A percentile compares a stretch with the other conserved stretches of the same genome.
Evolutionary conservation across 345 rosid genomes (phyloP).

Genomic region (Hibiscus syriacus): DNA sequence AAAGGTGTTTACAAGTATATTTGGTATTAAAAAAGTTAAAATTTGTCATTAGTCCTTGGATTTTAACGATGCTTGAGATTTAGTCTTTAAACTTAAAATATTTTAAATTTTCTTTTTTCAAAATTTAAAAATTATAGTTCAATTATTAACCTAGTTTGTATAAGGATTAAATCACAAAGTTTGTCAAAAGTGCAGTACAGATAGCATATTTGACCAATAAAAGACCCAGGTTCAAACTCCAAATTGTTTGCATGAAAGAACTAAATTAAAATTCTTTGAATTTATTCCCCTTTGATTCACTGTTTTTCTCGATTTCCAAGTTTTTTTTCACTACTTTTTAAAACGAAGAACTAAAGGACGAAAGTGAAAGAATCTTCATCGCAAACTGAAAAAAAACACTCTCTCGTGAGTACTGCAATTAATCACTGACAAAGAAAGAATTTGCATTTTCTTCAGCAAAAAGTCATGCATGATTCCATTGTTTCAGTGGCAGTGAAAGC

Average conservation of each 20-base stretch:
- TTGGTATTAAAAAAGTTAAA: no score
- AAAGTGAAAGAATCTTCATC: constrained; percentile 13
- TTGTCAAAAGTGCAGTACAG: no score
- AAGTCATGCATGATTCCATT: neutral
- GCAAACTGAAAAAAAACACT: neutral
- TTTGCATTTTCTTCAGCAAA: neutral
- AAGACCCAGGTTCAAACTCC: neutral
- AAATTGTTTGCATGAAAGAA: neutral
- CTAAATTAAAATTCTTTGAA: neutral
- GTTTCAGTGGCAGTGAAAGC: neutral
- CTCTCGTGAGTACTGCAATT: neutral
- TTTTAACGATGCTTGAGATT: constrained; percentile 33
- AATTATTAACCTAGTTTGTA: no score
- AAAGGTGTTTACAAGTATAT: no score
- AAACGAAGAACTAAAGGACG: neutral
- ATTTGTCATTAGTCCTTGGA: constrained; percentile 19
- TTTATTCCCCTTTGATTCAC: neutral
- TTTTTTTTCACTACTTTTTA: neutral
- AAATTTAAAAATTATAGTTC: no score
- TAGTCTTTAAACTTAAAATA: constrained; percentile 16
- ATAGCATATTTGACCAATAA: no score
- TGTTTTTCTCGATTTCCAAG: neutral
- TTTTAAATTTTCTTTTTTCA: no score
- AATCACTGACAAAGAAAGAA: neutral
- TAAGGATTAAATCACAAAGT: no score